These are phyloP conservation scores for Myxozyma sirexii DNA, from an alignment of 805 yeast genomes.

Conservation along the genomic window DNA sequence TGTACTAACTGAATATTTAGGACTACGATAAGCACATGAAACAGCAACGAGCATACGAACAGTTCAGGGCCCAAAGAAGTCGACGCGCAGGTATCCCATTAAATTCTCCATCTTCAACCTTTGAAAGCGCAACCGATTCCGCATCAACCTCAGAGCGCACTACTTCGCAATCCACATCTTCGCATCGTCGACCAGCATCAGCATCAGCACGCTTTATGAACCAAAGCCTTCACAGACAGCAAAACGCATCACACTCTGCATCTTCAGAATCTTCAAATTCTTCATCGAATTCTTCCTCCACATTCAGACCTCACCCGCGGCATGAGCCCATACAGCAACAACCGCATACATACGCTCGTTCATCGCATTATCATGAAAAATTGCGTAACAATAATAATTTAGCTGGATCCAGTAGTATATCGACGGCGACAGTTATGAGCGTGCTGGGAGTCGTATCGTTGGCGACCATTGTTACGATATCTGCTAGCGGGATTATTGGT, in stretches of 20 bases:
- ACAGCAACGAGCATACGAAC: conserved; percentile 27
- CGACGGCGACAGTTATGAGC: not conserved
- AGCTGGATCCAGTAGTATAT: not conserved
- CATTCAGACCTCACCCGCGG: not conserved
- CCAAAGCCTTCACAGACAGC: not conserved
- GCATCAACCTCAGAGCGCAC: not conserved
- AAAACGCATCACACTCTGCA: not conserved
- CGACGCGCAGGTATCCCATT: not conserved
- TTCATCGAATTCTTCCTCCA: not conserved
- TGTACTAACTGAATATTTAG: conserved; percentile 8
- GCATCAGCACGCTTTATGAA: not conserved
- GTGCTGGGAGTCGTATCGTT: conserved; percentile 8
- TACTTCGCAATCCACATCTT: not conserved
- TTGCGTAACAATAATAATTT: not conserved
- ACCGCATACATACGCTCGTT: conserved; percentile 1
- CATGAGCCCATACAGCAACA: not conserved
- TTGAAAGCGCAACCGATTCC: not conserved
- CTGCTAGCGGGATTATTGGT: conserved; percentile 1
- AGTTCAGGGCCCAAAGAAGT: conserved; percentile 15
- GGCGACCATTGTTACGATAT: not conserved
- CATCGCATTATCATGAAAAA: not conserved
- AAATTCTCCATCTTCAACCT: not conserved
- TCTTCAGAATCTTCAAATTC: not conserved
- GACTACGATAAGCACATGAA: conserved; percentile 26
- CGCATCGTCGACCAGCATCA: not conserved